phyloP scores from a whole-genome alignment of 2,329 filamentous ascomycete species.

The Botryotinia convoluta region DNA sequence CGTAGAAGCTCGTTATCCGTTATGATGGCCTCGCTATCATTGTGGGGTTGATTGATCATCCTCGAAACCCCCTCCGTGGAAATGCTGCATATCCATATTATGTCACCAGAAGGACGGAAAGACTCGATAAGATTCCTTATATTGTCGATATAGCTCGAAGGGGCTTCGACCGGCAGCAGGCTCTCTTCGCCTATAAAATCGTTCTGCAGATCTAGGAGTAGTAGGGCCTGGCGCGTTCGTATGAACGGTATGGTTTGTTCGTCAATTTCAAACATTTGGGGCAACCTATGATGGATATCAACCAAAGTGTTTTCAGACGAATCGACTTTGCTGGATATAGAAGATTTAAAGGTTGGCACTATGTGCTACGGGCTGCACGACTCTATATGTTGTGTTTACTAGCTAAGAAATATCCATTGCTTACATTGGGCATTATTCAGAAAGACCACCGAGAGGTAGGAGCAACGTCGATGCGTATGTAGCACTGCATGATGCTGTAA shows the following conservation, averaged over 20 bases:
- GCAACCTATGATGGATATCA: constrained; percentile 22
- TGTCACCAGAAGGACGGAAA: constrained; percentile 69
- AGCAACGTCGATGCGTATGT: constrained; percentile 19
- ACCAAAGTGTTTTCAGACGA: neutral
- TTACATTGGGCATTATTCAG: constrained; percentile 18
- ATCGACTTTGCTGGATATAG: neutral
- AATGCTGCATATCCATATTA: constrained; percentile 83
- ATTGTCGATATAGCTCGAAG: constrained; percentile 63
- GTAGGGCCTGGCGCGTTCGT: constrained; percentile 64
- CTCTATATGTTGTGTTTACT: constrained; percentile 18
- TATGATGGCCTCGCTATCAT: constrained; percentile 37
- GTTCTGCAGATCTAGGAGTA: constrained; percentile 85
- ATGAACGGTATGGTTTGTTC: constrained; percentile 54
- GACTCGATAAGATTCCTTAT: constrained; percentile 64
- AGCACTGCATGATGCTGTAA: constrained; percentile 21
- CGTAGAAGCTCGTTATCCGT: constrained; percentile 33
- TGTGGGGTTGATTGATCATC: constrained; percentile 48
- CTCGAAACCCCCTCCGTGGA: constrained; percentile 60
- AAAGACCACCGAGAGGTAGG: constrained; percentile 5
- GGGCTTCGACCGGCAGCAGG: constrained; percentile 62
- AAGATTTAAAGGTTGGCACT: neutral
- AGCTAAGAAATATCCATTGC: constrained; percentile 11
- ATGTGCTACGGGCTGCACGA: constrained; percentile 6
- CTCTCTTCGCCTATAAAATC: constrained; percentile 75
- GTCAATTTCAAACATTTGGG: constrained; percentile 56